Evolutionary conservation across 2,329 filamentous ascomycete species (phyloP), one percentile per base, ranked within the genome.

Genomic region (Ophiostoma australiae): DNA sequence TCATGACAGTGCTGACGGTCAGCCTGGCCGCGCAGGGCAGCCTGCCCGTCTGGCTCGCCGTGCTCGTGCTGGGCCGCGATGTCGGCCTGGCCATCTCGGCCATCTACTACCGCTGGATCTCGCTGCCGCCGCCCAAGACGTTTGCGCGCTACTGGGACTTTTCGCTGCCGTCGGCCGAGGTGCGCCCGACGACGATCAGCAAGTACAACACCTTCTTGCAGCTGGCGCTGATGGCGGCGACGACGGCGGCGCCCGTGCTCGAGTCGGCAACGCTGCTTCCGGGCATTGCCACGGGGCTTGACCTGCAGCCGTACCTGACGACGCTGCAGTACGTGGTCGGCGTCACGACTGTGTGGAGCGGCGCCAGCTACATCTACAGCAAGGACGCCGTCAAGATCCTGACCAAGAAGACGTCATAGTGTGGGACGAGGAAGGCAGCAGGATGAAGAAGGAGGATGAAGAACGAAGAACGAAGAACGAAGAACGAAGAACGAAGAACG

Each of bases 81-180:
- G 87, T 91, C 61, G 92, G 90, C 27, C 86, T 99, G 4, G 93
- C 87, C 35, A 85, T 97, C 31, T 89, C 93, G 1, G 95, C 95
- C 33, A 89, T 99, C 75, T 98, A 97, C 82, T 98, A 95, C 80
- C 90, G 95, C 74, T 98, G 93, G 87, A 96, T 97, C 75, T 96
- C 92, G 1, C 85, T 99, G 6, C 95, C 95, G 0, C 90, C 92
- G 0, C 95, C 95, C 1, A 98, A 98, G 81, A 98, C 95, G 0
- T 92, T 97, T 80, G 82, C 86, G 23, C 85, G 95, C 23, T 99
- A 98, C 81, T 99, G 95, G 95, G 95, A 99, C 80, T 98, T 99
- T 78, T 94, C 91, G 3, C 85, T 99, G 17, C 95, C 92, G 1
- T 92, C 89, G 55, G 92, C 92, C 2, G 92, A 95, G 80, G 92